Evolutionary conservation across 1,139 yeast genomes (phyloP), one percentile per base, ranked within the genome.

Genomic region (Diutina neorugosa): DNA sequence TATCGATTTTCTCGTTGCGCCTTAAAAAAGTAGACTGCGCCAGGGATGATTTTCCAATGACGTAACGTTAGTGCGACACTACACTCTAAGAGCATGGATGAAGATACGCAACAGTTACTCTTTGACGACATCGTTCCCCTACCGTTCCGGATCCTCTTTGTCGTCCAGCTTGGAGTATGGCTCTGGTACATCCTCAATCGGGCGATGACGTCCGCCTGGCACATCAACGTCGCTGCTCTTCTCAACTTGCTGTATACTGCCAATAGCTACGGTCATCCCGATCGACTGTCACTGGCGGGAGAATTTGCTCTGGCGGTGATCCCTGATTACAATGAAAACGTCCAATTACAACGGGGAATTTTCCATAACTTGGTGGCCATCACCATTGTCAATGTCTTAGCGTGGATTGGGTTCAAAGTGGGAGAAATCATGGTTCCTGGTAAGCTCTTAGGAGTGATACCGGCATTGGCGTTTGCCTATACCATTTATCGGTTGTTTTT

Each of bases 381-480:
- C 14, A 12, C 21, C 4, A 18, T 25, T 9, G 40, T 27, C 31
- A 27, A 46, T 34, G 16, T 27, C 11, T 25, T n/a, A 3, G 4
- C 37, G 19, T 46, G 50, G 50, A n/a, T n/a, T 4, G 50, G 23
- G 23, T 46, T 46, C 23, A 46, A 46, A 16, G 12, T 46, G 21
- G 40, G 37, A 0, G 50, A 46, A 16, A 27, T 18, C 11, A 8
- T 16, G 21, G 41, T 46, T n/a, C n/a, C 37, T n/a, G 50, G 40
- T 4, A 14, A 14, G 9, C 20, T 11, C 8, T n/a, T 46, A 5
- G 40, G 50, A n/a, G 19, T 16, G 5, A 27, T 46, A 12, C 50
- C 50, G 7, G 50, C 50, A 25, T n/a, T 46, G 16, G 50, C 50
- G 5, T 25, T 46, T 25, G 50, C 37, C 23, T 46, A 46, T 27